Conservation (phyloP, 768 basidiomycete genomes). For the Solioccasus polychromus region DNA sequence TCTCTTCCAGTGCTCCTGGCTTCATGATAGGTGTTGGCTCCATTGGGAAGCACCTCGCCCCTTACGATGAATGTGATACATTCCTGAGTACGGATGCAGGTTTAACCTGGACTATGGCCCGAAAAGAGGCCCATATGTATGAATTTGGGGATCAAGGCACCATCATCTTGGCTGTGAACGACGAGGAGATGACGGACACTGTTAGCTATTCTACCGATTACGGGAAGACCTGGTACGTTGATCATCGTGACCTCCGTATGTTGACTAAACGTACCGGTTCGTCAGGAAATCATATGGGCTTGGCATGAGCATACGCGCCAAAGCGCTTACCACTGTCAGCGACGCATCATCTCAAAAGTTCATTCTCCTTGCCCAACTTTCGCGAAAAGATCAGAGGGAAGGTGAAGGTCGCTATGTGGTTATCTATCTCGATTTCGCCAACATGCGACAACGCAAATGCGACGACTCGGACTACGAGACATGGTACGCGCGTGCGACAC, state of each 20-base stretch:
- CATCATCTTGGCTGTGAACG: slow-evolving; percentile 77
- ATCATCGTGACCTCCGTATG: neutral
- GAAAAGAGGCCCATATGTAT: slow-evolving; percentile 80
- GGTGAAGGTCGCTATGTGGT: slow-evolving; percentile 61
- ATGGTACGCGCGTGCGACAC: slow-evolving; percentile 79
- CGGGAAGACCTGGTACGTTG: slow-evolving; percentile 77
- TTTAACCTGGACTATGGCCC: slow-evolving; percentile 78
- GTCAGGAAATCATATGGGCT: slow-evolving; percentile 69
- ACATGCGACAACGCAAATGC: slow-evolving; percentile 69
- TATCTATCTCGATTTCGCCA: slow-evolving; percentile 81
- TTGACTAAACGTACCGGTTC: neutral
- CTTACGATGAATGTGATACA: slow-evolving; percentile 88
- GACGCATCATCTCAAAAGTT: slow-evolving; percentile 98
- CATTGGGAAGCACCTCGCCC: slow-evolving; percentile 61
- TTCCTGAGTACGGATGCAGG: slow-evolving; percentile 93
- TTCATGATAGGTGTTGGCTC: slow-evolving; percentile 96
- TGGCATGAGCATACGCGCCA: slow-evolving; percentile 66
- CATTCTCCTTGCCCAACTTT: slow-evolving; percentile 77
- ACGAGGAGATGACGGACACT: slow-evolving; percentile 71
- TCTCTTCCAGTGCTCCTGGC: slow-evolving; percentile 93
- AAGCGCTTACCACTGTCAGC: slow-evolving; percentile 81
- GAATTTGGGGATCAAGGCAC: slow-evolving; percentile 93
- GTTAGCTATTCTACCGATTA: slow-evolving; percentile 80
- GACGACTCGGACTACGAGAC: slow-evolving; percentile 68
- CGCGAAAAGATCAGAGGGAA: slow-evolving; percentile 53